phyloP scores from a whole-genome alignment of 169 alveolate species.

The Besnoitia besnoiti region DNA sequence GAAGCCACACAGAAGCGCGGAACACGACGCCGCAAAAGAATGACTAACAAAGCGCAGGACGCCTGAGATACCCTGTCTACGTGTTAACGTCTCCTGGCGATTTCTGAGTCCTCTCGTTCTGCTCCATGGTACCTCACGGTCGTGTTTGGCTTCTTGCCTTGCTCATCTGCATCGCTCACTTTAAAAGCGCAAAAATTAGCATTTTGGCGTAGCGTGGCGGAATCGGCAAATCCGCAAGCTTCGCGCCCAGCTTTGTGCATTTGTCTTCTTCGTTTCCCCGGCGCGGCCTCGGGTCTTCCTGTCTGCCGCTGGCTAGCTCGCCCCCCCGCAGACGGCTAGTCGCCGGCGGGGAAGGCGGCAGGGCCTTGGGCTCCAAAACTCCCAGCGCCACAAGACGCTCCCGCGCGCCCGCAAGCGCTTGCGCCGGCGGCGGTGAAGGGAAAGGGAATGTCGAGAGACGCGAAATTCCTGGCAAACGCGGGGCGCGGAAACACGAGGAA shows the following conservation, averaged over 20 bases:
- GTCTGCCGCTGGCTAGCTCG: background rate
- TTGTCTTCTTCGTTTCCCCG: constrained; percentile 57
- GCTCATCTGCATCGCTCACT: background rate
- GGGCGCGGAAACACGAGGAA: background rate
- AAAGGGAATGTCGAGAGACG: constrained; percentile 68
- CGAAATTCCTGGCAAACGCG: constrained; percentile 57
- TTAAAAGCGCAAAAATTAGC: constrained; percentile 52
- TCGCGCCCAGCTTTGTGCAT: constrained; percentile 69
- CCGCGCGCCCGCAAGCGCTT: constrained; percentile 62
- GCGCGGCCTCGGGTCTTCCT: background rate
- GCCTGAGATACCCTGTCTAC: background rate
- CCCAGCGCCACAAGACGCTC: constrained; percentile 65
- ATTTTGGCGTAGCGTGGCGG: constrained; percentile 72
- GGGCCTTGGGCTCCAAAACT: constrained; percentile 54
- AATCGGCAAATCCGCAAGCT: constrained; percentile 65
- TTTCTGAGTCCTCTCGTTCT: background rate
- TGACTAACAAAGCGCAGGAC: background rate
- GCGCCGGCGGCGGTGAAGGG: constrained; percentile 67
- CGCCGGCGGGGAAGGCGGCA: background rate
- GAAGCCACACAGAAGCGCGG: constrained; percentile 27
- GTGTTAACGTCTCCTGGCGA: background rate
- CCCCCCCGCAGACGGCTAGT: background rate
- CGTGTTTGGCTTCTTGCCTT: background rate
- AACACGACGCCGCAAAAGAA: background rate
- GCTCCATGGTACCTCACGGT: background rate